These are phyloP conservation scores for Paecilomyces fulvus DNA, from an alignment of 2,329 filamentous ascomycete genomes.

Conservation along the genomic window DNA sequence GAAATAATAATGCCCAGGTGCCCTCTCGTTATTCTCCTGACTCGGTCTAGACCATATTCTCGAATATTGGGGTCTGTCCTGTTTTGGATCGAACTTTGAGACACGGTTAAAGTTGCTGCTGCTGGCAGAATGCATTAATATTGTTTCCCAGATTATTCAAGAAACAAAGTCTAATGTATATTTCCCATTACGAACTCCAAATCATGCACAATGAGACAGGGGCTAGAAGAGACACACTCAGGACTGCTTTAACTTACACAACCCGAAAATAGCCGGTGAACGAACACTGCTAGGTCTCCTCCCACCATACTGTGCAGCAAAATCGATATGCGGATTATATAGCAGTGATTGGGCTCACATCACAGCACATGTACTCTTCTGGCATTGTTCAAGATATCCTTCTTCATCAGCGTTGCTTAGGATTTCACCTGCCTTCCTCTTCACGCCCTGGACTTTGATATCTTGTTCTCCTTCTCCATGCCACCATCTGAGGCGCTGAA, in stretches of 20 bases:
- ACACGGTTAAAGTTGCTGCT: background rate
- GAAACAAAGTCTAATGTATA: background rate
- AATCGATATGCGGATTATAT: background rate
- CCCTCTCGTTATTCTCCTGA: background rate
- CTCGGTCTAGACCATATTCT: background rate
- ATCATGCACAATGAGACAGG: no score
- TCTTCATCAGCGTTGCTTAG: slow-evolving; percentile 55
- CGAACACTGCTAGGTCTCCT: background rate
- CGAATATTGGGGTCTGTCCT: background rate
- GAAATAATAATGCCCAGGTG: no score
- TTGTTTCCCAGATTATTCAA: background rate
- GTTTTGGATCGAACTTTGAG: background rate
- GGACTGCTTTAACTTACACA: background rate
- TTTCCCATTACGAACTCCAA: no score
- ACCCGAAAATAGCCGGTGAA: background rate
- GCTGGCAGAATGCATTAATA: no score
- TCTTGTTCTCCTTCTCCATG: slow-evolving; percentile 77
- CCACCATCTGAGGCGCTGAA: slow-evolving; percentile 87
- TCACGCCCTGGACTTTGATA: slow-evolving; percentile 66
- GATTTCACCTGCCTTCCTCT: slow-evolving; percentile 44
- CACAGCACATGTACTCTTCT: slow-evolving; percentile 40
- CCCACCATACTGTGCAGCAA: background rate
- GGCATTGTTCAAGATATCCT: slow-evolving; percentile 63
- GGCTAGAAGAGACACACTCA: background rate
- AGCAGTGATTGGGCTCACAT: slow-evolving; percentile 33